Conservation (phyloP, 1,139 yeast species). For the Meyerozyma sp. region DNA sequence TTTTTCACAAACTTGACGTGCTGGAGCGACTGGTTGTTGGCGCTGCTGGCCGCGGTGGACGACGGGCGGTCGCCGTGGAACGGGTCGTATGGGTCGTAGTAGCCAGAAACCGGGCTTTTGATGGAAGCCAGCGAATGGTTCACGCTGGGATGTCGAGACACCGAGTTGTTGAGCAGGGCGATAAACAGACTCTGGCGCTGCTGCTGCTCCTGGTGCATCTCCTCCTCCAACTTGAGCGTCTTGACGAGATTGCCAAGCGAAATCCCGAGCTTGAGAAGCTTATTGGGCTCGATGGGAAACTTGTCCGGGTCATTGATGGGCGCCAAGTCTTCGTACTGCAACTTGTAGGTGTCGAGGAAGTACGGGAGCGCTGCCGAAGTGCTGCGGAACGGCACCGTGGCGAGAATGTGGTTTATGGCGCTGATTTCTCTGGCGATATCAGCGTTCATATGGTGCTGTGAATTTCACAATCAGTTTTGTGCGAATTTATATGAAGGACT, state of each 20-base stretch:
- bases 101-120: background rate
- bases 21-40: constrained; percentile 18
- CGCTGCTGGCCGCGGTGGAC: constrained; percentile 6
- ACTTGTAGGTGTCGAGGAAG: constrained; percentile 29
- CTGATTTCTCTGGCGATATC: constrained; percentile 18
- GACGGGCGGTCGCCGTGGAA: background rate
- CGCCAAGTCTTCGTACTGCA: constrained; percentile 24
- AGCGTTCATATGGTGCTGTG: background rate
- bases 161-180: background rate
- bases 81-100: constrained; percentile 4
- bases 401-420: constrained; percentile 24
- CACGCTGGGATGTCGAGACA: background rate
- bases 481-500: background rate
- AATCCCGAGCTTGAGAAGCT: constrained; percentile 38
- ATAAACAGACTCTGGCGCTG: constrained; percentile 14
- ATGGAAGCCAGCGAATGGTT: background rate
- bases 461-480: too few species aligned
- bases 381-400: constrained; percentile 29
- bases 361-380: constrained; percentile 9
- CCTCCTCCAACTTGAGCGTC: constrained; percentile 34
- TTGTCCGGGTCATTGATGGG: constrained; percentile 17
- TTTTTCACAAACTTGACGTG: constrained; percentile 34
- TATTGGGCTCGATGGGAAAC: constrained; percentile 34
- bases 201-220: constrained; percentile 17
- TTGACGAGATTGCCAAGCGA: constrained; percentile 40